A percentile compares a stretch with the other conserved stretches of the same genome.
Evolutionary conservation across 2,329 filamentous ascomycete species (phyloP).

Genomic region (Aspergillus sp.): DNA sequence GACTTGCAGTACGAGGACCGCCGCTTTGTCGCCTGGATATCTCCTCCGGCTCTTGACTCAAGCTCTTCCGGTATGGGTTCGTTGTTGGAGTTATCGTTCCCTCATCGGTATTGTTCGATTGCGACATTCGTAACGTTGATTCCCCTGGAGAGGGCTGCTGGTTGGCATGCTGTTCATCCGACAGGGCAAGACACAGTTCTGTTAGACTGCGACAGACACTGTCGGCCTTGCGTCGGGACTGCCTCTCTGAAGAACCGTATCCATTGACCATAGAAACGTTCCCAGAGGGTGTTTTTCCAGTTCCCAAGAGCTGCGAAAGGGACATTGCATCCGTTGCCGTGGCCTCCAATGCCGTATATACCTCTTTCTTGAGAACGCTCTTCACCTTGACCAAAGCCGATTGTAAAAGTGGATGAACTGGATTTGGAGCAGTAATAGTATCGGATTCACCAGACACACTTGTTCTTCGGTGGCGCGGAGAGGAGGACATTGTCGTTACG

Average conservation of each 20-base stretch:
- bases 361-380: slow-evolving; percentile 64
- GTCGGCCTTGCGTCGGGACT: slow-evolving; percentile 85
- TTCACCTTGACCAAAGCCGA: slow-evolving; percentile 79
- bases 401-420: slow-evolving; percentile 74
- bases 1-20: slow-evolving; percentile 28
- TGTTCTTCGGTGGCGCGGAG: slow-evolving; percentile 70
- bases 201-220: slow-evolving; percentile 90
- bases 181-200: slow-evolving; percentile 83
- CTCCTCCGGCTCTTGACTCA: slow-evolving; percentile 40
- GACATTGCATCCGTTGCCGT: slow-evolving; percentile 79
- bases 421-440: slow-evolving; percentile 44
- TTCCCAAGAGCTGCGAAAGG: slow-evolving; percentile 75
- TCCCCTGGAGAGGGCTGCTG: slow-evolving; percentile 33
- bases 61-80: slow-evolving; percentile 36
- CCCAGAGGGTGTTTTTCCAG: slow-evolving; percentile 61
- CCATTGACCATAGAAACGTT: slow-evolving; percentile 38
- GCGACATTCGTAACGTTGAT: slow-evolving; percentile 17
- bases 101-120: slow-evolving; percentile 24
- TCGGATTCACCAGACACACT: slow-evolving; percentile 40
- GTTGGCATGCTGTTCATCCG: slow-evolving; percentile 53
- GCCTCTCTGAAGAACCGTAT: slow-evolving; percentile 65
- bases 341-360: slow-evolving; percentile 77
- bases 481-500: slow-evolving; percentile 85
- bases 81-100: slow-evolving; percentile 29
- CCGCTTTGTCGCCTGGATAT: slow-evolving; percentile 28